Base-by-base conservation (phyloP, 768 basidiomycete species). In the Multifurca ochricompacta region DNA sequence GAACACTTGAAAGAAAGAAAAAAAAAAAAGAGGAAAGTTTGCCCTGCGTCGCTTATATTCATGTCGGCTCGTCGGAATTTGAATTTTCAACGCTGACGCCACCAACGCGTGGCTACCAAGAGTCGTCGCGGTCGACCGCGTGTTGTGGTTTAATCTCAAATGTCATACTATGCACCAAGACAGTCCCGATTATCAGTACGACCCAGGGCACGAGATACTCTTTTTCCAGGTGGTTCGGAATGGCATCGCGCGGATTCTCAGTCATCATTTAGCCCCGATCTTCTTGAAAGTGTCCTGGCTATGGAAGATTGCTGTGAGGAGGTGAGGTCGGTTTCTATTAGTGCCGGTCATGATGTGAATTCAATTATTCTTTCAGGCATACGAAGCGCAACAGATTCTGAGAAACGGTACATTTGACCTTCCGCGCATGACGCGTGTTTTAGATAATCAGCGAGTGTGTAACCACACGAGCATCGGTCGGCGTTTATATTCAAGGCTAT, bases 241-340 rank as follows among this genome's bases (percentile, higher is more conserved):
- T 66, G 77, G n/a, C 80, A 85, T 60, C 74, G 80, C 1, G 78
- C 78, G 0, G 87, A 89, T 39, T 74, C 69, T 5, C 76, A 83
- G 56, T 77, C 80, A 0, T 74, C 77, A 53, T 89, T 85, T 62
- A 85, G 85, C 3, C 85, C 81, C 0, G 80, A 80, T 67, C 72
- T 90, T 16, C 76, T 75, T 48, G 87, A 88, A 68, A 88, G 87
- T 63, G 87, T 90, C 4, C 70, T 77, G 60, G 82, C 83, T 0
- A 80, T 89, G 77, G 84, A 88, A 62, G 84, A 87, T 60, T 88
- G 87, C 61, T 89, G 85, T 63, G 83, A 87, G 65, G 83, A 88
- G 80, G 84, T 81, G 54, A 48, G 69, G 25, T 13, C 31, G 28
- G 35, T 25, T 27, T 7, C 11, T 9, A 4, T n/a, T 4, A 3